phyloP scores from a whole-genome alignment of 371 early-diverging fungal genomes.

The Coemansia sp. region DNA sequence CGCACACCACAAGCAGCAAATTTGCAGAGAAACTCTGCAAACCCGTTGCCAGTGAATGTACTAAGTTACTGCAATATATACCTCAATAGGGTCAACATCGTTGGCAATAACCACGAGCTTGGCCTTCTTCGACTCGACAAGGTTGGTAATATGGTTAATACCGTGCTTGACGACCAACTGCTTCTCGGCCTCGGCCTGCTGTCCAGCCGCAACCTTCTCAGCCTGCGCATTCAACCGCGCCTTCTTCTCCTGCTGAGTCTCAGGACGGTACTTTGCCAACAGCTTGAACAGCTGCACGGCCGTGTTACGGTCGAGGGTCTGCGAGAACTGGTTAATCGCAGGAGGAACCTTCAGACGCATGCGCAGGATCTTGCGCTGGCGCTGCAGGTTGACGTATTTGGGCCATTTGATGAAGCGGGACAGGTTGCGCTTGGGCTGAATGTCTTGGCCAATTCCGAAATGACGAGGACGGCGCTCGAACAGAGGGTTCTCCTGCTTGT shows the following conservation, averaged over 20 bases:
- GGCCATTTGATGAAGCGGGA: slow-evolving; percentile 98
- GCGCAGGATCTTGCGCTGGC: slow-evolving; percentile 95
- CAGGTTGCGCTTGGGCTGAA: slow-evolving; percentile 94
- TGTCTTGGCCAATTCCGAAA: slow-evolving; percentile 93
- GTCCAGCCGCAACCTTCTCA: slow-evolving; percentile 81
- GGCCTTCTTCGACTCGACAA: slow-evolving; percentile 98
- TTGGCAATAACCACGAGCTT: slow-evolving; percentile 98
- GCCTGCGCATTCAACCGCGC: slow-evolving; percentile 86
- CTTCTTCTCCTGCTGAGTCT: slow-evolving; percentile 96
- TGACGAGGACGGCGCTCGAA: slow-evolving; percentile 90
- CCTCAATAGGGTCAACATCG: slow-evolving; percentile 99
- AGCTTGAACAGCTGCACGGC: slow-evolving; percentile 97
- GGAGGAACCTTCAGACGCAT: slow-evolving; percentile 99
- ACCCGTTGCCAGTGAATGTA: slow-evolving; percentile 27
- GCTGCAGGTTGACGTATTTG: slow-evolving; percentile 94
- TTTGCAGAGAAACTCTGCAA: background rate
- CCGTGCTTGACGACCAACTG: slow-evolving; percentile 98
- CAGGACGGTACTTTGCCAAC: slow-evolving; percentile 98
- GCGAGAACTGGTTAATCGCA: slow-evolving; percentile 99
- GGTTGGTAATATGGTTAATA: slow-evolving; percentile 98
- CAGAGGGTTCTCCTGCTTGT: slow-evolving; percentile 79
- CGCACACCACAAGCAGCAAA: slow-evolving; percentile 33
- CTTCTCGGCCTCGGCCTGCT: slow-evolving; percentile 91
- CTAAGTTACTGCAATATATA: slow-evolving; percentile 46
- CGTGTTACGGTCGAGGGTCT: slow-evolving; percentile 95